Evolutionary conservation across 805 yeast species (phyloP).

Genomic region (Nakazawaea siamensis): DNA sequence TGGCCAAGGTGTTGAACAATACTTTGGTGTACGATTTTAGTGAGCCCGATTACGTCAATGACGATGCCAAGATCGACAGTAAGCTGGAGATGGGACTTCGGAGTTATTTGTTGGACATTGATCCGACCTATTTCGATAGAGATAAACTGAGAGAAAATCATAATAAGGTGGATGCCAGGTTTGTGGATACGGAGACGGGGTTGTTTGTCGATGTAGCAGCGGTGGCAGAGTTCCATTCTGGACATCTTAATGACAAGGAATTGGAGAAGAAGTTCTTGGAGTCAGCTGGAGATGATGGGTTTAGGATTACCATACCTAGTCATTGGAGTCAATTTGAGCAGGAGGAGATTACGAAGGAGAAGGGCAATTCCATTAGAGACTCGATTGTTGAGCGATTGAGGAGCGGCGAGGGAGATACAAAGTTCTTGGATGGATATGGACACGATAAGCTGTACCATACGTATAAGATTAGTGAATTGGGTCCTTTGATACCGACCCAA

Average conservation of each 20-base stretch:
- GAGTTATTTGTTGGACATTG: slow-evolving; percentile 9
- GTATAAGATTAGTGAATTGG: slow-evolving; percentile 23
- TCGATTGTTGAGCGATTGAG: slow-evolving; percentile 1
- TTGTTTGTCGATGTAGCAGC: slow-evolving; percentile 43
- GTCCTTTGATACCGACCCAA: slow-evolving; percentile 33
- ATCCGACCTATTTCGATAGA: slow-evolving; percentile 10
- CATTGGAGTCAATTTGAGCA: slow-evolving; percentile 2
- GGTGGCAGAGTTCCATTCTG: slow-evolving; percentile 17
- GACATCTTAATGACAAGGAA: slow-evolving; percentile 5
- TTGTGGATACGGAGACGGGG: slow-evolving; percentile 41
- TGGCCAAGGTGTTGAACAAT: slow-evolving; percentile 36
- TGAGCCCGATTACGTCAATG: slow-evolving; percentile 37
- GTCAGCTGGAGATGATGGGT: slow-evolving; percentile 4
- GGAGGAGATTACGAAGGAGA: slow-evolving; percentile 4
- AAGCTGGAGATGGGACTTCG: slow-evolving; percentile 8
- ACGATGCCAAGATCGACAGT: slow-evolving; percentile 35
- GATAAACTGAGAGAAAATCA: slow-evolving; percentile 4
- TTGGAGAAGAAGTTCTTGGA: slow-evolving; percentile 1
- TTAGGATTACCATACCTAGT: slow-evolving; percentile 4
- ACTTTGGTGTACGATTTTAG: slow-evolving; percentile 32
- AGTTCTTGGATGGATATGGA: slow-evolving; percentile 2
- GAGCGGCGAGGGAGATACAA: slow-evolving; percentile 1
- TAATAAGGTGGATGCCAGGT: slow-evolving; percentile 27
- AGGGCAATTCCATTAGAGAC: slow-evolving; percentile 4
- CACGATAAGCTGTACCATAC: slow-evolving; percentile 10